Evolutionary conservation across 257 asterid species (phyloP).

Genomic region (Avicennia marina): DNA sequence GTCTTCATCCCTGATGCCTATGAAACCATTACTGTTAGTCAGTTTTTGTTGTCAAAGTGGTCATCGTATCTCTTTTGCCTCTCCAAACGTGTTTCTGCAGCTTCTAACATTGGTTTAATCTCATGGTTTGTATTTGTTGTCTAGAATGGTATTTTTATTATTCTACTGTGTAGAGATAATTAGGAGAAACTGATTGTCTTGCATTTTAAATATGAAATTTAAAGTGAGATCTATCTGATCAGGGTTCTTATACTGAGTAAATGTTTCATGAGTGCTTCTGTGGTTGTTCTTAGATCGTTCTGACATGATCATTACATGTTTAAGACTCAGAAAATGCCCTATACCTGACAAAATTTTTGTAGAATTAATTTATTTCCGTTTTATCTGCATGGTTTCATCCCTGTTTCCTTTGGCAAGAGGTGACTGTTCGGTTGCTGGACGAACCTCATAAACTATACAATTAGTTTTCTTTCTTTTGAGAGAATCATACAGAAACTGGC

Average conservation of each 20-base stretch:
- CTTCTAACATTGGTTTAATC: background rate
- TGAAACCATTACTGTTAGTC: background rate
- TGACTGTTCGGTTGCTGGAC: too few species aligned
- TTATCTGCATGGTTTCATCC: too few species aligned
- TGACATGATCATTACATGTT: too few species aligned
- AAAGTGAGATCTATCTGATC: background rate
- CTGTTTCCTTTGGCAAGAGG: too few species aligned
- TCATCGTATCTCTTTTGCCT: background rate
- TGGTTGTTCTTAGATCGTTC: background rate
- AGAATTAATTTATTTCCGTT: too few species aligned
- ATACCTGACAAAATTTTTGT: too few species aligned
- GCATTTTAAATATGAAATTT: conserved; percentile 1
- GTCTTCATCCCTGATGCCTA: background rate
- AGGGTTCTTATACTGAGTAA: background rate
- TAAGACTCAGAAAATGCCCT: too few species aligned
- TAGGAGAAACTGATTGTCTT: background rate
- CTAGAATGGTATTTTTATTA: background rate
- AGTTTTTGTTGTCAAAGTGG: background rate
- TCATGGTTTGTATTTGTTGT: background rate
- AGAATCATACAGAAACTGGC: too few species aligned
- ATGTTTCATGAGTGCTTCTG: conserved; percentile 1
- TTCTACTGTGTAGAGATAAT: background rate
- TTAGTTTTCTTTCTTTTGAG: background rate
- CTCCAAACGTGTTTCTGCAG: background rate
- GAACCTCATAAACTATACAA: too few species aligned